A percentile compares a stretch with the other conserved stretches of the same genome.
These are phyloP conservation scores for Microcera coccophila DNA, from an alignment of 2,329 filamentous ascomycete genomes.

Conservation along the genomic window DNA sequence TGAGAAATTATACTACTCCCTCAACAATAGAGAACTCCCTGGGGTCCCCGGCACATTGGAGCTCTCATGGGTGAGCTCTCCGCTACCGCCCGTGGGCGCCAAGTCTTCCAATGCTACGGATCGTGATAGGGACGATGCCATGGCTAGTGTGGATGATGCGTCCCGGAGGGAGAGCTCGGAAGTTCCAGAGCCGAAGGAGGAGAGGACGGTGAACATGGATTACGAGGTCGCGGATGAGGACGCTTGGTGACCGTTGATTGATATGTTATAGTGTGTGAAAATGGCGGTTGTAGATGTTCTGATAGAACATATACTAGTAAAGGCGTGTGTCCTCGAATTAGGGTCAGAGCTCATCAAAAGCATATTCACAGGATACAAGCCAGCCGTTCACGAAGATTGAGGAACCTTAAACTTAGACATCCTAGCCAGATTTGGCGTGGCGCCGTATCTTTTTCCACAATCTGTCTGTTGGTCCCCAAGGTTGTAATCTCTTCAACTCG, in stretches of 20 bases:
- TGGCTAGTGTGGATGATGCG: slow-evolving; percentile 23
- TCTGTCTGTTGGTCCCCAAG: neutral
- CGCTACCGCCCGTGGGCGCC: slow-evolving; percentile 22
- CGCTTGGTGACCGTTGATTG: slow-evolving; percentile 38
- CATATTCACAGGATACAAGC: too few species aligned
- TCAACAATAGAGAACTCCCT: slow-evolving; percentile 56
- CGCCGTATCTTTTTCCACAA: neutral
- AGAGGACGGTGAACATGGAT: slow-evolving; percentile 44
- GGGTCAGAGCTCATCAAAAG: too few species aligned
- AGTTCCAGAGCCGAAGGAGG: slow-evolving; percentile 25
- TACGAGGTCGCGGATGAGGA: slow-evolving; percentile 53
- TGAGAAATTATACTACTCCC: slow-evolving; percentile 62
- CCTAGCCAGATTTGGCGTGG: slow-evolving; percentile 10
- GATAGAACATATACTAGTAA: too few species aligned
- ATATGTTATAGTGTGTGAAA: neutral
- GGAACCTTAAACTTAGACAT: neutral
- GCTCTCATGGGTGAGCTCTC: slow-evolving; percentile 55
- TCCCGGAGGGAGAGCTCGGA: slow-evolving; percentile 11
- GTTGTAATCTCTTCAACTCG: neutral
- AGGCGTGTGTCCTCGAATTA: too few species aligned
- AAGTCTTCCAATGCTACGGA: slow-evolving; percentile 9
- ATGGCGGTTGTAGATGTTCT: too few species aligned
- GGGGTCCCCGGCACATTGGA: slow-evolving; percentile 61
- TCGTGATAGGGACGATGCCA: slow-evolving; percentile 22
- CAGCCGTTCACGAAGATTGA: too few species aligned